Base-by-base conservation (phyloP, 108 stramenopile genomes). In the Fragilariopsis cylindrus region DNA sequence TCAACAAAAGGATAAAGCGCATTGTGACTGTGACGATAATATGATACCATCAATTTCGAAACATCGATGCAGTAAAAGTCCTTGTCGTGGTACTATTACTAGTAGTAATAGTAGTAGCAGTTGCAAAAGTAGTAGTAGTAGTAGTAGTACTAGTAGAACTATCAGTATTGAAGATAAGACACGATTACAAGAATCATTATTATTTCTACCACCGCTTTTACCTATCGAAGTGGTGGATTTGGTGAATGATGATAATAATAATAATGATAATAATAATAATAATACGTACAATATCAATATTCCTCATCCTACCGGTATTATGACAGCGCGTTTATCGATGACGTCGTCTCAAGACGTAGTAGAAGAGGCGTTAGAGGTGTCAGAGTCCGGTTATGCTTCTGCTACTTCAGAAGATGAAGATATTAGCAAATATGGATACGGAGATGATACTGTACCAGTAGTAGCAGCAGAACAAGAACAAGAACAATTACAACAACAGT, bases 381-480 rank as follows among this genome's bases (percentile, higher is more conserved):
- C 2, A 30, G 30, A 30, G 0, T 30, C 30, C 2, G 30, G 30
- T 30, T 30, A 30, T 30, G 30, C 30, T 30, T 30, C 30, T 30
- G 30, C 30, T 30, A 30, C 30, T 30, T 30, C 30, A 2, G 30
- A 30, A 30, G 30, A 30, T 30, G 30, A 30, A 30, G 52, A 53
- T 54, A 39, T 49, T 18, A 52, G 52, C 43, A 58, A 45, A 0
- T 71, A 71, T 53, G 71, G 57, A 4, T 71, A 71, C 43, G 71
- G 71, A 0, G 71, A 71, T 71, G 71, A 56, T 12, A 57, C 58
- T 45, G 57, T 57, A 43, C 57, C 57, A 45, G 39, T 53, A 15
- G 15, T 0, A 53, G 52, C 52, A 15, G n/a, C 52, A 53, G 30
- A 30, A 53, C 52, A 15, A n/a, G 0, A 53, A 1, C 52, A 15